Conservation (phyloP, 768 basidiomycete species). For the Kwoniella botswanensis region DNA sequence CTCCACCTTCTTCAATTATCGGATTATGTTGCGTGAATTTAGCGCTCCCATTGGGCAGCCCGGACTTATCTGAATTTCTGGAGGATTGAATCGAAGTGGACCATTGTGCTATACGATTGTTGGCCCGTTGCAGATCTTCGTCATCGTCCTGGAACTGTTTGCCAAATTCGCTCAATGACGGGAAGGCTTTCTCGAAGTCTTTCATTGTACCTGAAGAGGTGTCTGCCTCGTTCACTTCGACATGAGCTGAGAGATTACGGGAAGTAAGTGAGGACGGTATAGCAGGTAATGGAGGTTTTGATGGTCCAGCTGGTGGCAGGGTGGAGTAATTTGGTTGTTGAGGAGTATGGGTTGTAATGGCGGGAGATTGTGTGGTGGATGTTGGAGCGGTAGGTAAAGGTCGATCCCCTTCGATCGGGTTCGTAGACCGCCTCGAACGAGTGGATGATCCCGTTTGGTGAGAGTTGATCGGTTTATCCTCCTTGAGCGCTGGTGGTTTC, state of each 20-base stretch:
- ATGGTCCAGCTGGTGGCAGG: conserved; percentile 8
- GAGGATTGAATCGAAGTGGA: conserved; percentile 3
- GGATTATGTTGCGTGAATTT: conserved; percentile 16
- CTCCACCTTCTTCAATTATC: conserved; percentile 24
- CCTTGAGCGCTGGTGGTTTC: conserved; percentile 5
- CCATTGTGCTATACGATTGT: conserved; percentile 17
- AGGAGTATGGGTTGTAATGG: conserved; percentile 9
- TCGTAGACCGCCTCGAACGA: conserved; percentile 24
- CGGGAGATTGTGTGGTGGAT: not conserved
- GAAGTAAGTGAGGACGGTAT: not conserved
- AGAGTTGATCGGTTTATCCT: conserved; percentile 16
- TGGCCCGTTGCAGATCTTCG: conserved; percentile 5
- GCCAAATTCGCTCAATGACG: conserved; percentile 55
- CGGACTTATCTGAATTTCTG: conserved; percentile 6
- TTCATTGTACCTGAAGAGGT: conserved; percentile 34
- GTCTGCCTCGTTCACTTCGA: conserved; percentile 20
- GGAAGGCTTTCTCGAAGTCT: conserved; percentile 54
- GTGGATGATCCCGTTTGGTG: conserved; percentile 35
- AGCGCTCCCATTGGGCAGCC: conserved; percentile 21
- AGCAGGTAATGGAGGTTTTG: conserved; percentile 8
- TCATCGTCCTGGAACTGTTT: conserved; percentile 40
- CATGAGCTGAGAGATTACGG: conserved; percentile 8
- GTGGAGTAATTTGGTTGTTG: not conserved
- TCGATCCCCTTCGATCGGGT: conserved; percentile 11
- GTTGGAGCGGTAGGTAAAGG: conserved; percentile 2